A percentile compares a stretch with the other conserved stretches of the same genome.
Conservation (phyloP, 2,329 filamentous ascomycete species). For the Cercospora berteroae region DNA sequence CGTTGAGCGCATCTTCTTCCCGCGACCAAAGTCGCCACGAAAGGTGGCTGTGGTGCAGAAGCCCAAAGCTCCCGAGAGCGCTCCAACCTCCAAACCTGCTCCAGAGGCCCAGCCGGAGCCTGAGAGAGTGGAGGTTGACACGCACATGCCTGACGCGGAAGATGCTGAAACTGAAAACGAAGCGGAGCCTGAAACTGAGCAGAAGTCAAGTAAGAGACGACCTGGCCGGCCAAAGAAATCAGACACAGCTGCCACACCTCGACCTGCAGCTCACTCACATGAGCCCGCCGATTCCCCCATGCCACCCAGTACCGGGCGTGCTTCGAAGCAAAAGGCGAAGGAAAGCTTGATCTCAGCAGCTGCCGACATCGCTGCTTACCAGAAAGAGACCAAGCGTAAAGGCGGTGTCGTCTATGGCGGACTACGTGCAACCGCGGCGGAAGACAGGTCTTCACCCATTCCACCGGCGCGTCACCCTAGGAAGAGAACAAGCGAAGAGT, state of each 20-base stretch:
- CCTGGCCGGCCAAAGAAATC: constrained; percentile 32
- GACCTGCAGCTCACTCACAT: constrained; percentile 53
- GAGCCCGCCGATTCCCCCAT: constrained; percentile 77
- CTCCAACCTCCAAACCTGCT: constrained; percentile 24
- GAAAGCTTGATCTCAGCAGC: constrained; percentile 73
- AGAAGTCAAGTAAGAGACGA: constrained; percentile 30
- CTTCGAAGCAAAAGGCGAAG: constrained; percentile 83
- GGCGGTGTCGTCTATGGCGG: constrained; percentile 64
- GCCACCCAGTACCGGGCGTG: constrained; percentile 68
- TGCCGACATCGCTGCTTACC: constrained; percentile 82
- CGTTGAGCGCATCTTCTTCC: constrained; percentile 67
- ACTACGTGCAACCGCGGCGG: constrained; percentile 37
- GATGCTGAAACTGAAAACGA: constrained; percentile 11
- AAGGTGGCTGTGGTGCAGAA: constrained; percentile 28
- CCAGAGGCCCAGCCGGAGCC: constrained; percentile 17
- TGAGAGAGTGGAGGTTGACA: constrained; percentile 28
- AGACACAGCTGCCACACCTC: constrained; percentile 31
- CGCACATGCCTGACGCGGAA: constrained; percentile 7
- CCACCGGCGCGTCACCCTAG: constrained; percentile 26
- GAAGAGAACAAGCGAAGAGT: constrained; percentile 42
- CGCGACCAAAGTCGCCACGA: constrained; percentile 31
- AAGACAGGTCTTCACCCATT: constrained; percentile 37
- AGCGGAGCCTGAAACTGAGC: constrained; percentile 11
- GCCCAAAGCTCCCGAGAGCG: constrained; percentile 21
- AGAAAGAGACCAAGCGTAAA: constrained; percentile 86